A percentile compares a stretch with the other conserved stretches of the same genome.
Evolutionary conservation across 345 rosid species (phyloP).

Genomic region (Lenwebbia sp.): DNA sequence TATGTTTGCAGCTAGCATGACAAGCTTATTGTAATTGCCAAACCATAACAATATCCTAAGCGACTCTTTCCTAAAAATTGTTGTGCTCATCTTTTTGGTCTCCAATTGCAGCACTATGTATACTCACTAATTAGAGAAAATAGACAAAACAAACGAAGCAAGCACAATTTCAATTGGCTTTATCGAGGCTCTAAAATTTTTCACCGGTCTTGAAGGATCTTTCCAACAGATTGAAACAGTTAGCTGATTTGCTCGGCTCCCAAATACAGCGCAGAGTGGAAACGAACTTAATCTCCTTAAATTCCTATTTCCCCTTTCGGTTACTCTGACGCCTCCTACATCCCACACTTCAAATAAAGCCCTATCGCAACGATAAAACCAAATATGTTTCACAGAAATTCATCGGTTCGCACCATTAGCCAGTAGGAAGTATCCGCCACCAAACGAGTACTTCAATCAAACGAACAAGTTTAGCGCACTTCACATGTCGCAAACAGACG

Average conservation of each 20-base stretch:
- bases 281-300: neutral
- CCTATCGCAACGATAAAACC: neutral
- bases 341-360: neutral
- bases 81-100: neutral
- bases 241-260: neutral
- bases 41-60: neutral
- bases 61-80: neutral
- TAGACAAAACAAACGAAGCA: neutral
- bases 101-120: neutral
- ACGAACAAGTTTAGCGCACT: neutral
- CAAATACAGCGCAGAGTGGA: neutral
- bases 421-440: neutral
- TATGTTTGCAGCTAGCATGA: neutral
- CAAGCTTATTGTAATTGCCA: neutral
- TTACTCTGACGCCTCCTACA: neutral
- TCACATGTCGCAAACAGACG: no score
- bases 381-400: neutral
- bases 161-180: neutral
- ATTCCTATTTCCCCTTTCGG: neutral
- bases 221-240: neutral
- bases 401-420: neutral
- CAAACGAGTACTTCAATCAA: neutral
- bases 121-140: neutral
- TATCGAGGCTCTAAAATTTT: neutral
- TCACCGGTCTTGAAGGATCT: neutral